These are phyloP conservation scores for Apiospora marii DNA, from an alignment of 2,329 filamentous ascomycete species.

Conservation along the genomic window DNA sequence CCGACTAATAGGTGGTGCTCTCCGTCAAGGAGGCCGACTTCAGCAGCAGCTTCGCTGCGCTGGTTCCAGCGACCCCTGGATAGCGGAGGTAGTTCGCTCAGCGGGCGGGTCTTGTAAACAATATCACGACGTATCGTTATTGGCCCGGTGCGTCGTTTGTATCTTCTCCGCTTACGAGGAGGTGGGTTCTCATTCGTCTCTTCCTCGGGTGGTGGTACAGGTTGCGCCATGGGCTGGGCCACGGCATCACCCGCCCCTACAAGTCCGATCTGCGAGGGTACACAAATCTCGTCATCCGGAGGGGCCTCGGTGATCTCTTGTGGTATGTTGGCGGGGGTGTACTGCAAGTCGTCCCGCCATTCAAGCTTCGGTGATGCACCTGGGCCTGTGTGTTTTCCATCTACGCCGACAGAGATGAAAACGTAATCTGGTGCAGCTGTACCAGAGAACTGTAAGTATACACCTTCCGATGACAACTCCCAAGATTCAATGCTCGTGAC, in stretches of 20 bases:
- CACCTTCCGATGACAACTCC: constrained; percentile 52
- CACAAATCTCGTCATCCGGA: constrained; percentile 43
- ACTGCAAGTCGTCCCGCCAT: constrained; percentile 51
- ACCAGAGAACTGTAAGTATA: constrained; percentile 42
- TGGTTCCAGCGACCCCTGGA: constrained; percentile 45
- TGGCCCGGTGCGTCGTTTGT: constrained; percentile 32
- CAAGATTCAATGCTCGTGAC: constrained; percentile 51
- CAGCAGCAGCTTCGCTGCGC: constrained; percentile 39
- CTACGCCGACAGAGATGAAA: constrained; percentile 48
- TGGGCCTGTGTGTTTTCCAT: constrained; percentile 35
- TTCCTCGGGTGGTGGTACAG: neutral
- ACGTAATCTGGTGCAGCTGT: constrained; percentile 46
- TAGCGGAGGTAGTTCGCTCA: constrained; percentile 38
- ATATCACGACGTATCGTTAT: constrained; percentile 26
- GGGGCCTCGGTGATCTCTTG: constrained; percentile 45
- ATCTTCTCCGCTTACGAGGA: neutral
- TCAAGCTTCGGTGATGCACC: constrained; percentile 37
- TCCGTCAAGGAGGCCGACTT: constrained; percentile 46
- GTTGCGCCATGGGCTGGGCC: neutral
- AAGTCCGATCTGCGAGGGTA: constrained; percentile 28
- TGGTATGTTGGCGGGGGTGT: constrained; percentile 51
- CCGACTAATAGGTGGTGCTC: constrained; percentile 61
- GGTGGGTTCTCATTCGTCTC: neutral
- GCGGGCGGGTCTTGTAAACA: constrained; percentile 41
- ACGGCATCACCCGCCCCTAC: neutral